Base-by-base conservation (phyloP, 805 yeast species). In the Yarrowia sp. region DNA sequence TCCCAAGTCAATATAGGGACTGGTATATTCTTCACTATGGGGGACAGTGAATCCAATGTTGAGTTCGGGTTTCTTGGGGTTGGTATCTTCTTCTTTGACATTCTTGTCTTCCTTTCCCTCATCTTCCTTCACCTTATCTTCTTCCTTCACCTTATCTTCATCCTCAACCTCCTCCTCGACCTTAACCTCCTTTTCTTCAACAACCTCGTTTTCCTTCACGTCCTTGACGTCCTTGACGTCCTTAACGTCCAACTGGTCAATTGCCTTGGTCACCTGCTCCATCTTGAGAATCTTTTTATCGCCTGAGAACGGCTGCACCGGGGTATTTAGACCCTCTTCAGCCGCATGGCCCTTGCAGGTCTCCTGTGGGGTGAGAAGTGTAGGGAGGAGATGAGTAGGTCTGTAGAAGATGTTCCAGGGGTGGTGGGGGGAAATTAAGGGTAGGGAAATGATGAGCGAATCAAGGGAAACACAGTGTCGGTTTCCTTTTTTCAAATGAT, bases 11-110 rank as follows among this genome's bases (percentile, higher is more conserved):
- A 63, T 41, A 40, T 63, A 63, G 8, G 67, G 67, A 32, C 56
- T 48, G 38, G 38, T 48, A 22, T 63, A 48, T 0, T 38, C 67
- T 9, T 63, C 56, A 7, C 48, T 40, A 8, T 48, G 12, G 12
- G 67, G 67, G 3, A 63, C 67, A 2, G 14, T 49, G 56, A 63
- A 63, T 3, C 32, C 56, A n/a, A 63, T 63, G 8, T 63, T 12
- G 40, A 48, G n/a, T 2, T 61, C 45, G 7, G 45, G 26, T 38
- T 11, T 38, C 40, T 38, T 38, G 40, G 12, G 40, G 2, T 9
- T 38, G 40, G 40, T 9, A 5, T 53, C 46, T 8, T 38, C 38
- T 12, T 43, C 22, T 15, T 42, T 8, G 3, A 22, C 46, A 7
- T 53, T 45, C 2, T 19, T 19, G 19, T 19, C 59, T 19, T 19